Evolutionary conservation across 805 yeast genomes (phyloP).

Genomic region (Spathaspora sp.): DNA sequence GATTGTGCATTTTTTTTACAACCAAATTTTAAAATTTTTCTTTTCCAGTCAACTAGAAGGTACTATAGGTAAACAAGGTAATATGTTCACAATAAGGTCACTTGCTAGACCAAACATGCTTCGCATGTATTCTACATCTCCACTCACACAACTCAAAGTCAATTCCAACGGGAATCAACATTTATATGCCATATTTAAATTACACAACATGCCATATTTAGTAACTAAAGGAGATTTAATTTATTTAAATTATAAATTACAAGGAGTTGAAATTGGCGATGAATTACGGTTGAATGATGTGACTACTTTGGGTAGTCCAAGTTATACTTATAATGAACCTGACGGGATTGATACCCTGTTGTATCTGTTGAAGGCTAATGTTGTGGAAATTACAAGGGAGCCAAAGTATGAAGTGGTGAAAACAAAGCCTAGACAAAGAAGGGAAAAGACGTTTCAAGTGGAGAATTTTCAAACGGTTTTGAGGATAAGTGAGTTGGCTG

Average conservation of each 20-base stretch:
- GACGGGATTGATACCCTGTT: slow-evolving; percentile 26
- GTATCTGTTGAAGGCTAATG: slow-evolving; percentile 67
- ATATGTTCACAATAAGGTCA: neutral
- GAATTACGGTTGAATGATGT: slow-evolving; percentile 70
- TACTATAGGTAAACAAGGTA: neutral
- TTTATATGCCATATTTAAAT: slow-evolving; percentile 76
- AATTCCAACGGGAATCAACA: slow-evolving; percentile 50
- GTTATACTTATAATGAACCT: slow-evolving; percentile 47
- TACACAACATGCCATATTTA: slow-evolving; percentile 81
- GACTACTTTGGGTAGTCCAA: slow-evolving; percentile 79
- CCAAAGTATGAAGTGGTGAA: slow-evolving; percentile 57
- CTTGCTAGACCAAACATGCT: neutral
- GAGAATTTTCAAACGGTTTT: slow-evolving; percentile 76
- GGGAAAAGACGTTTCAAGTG: slow-evolving; percentile 69
- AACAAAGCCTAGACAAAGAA: slow-evolving; percentile 72
- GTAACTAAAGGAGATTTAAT: slow-evolving; percentile 90
- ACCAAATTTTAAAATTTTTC: too few relatives aligned
- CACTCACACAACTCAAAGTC: slow-evolving; percentile 52
- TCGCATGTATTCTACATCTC: neutral
- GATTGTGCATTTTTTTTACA: too few relatives aligned
- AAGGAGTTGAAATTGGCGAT: slow-evolving; percentile 80
- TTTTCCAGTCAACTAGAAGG: slow-evolving; percentile 27
- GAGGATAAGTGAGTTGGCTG: slow-evolving; percentile 66
- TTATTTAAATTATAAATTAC: slow-evolving; percentile 73
- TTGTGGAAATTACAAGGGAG: slow-evolving; percentile 80